phyloP scores from a whole-genome alignment of 371 early-diverging fungal genomes.

The Caulochytrium protostelioides region DNA sequence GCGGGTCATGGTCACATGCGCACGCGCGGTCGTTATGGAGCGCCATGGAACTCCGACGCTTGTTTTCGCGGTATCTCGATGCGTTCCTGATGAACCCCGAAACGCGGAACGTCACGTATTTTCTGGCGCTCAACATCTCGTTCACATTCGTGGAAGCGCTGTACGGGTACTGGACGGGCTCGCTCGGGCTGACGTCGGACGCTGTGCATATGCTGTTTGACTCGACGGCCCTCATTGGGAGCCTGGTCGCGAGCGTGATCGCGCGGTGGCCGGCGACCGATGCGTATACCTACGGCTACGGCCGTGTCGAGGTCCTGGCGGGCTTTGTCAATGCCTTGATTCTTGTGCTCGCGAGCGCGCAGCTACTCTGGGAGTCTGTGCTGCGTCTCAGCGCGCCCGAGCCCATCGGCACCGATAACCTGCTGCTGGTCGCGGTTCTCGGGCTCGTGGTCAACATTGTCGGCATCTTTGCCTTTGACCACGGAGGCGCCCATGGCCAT shows the following conservation, averaged over 20 bases:
- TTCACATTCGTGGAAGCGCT: constrained; percentile 81
- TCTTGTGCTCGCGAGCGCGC: constrained; percentile 61
- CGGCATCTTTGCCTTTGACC: constrained; percentile 79
- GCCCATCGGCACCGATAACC: constrained; percentile 51
- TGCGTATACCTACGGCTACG: constrained; percentile 60
- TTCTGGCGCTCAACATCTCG: constrained; percentile 68
- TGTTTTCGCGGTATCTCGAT: constrained; percentile 9
- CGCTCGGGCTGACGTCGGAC: constrained; percentile 79
- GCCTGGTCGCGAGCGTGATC: constrained; percentile 68
- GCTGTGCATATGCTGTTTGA: constrained; percentile 96
- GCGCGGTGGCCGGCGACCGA: constrained; percentile 67
- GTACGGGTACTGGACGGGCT: constrained; percentile 68
- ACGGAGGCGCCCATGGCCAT: constrained; percentile 27
- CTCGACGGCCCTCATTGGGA: constrained; percentile 67
- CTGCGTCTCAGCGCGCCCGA: constrained; percentile 69
- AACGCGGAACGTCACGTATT: constrained; percentile 73
- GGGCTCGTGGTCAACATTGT: constrained; percentile 79
- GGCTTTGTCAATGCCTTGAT: constrained; percentile 81
- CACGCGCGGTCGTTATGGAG: too few relatives aligned
- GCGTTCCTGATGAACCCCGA: constrained; percentile 12
- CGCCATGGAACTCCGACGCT: too few relatives aligned
- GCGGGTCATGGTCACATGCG: too few relatives aligned
- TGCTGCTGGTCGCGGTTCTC: constrained; percentile 64
- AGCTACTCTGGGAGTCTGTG: constrained; percentile 71
- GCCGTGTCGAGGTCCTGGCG: constrained; percentile 68